phyloP scores from a whole-genome alignment of 2,329 filamentous ascomycete genomes.

The Nigrospora sphaerica region DNA sequence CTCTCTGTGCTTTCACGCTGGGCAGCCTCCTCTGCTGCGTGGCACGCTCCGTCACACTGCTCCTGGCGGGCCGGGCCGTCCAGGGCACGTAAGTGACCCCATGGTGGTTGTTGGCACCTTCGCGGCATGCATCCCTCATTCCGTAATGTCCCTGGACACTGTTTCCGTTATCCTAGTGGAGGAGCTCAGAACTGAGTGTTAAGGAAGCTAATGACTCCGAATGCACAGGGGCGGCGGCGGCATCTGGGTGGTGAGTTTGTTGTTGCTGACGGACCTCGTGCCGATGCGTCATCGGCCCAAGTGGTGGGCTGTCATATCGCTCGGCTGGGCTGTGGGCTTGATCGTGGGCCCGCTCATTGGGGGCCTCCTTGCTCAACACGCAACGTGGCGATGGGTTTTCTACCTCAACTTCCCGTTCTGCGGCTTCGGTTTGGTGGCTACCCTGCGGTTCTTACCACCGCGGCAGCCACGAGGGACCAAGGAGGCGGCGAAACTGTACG shows the following conservation, averaged over 20 bases:
- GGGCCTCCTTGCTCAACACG: slow-evolving; percentile 15
- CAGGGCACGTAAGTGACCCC: slow-evolving; percentile 28
- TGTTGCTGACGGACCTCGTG: slow-evolving; percentile 34
- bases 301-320: slow-evolving; percentile 23
- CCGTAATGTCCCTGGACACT: slow-evolving; percentile 17
- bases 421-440: slow-evolving; percentile 15
- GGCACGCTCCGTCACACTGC: slow-evolving; percentile 15
- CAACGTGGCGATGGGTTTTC: slow-evolving; percentile 37
- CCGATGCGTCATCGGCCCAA: slow-evolving; percentile 36
- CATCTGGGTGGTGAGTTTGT: slow-evolving; percentile 10
- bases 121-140: slow-evolving; percentile 27
- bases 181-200: too few relatives aligned
- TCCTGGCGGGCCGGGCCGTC: slow-evolving; percentile 35
- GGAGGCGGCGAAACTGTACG: slow-evolving; percentile 12
- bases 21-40: slow-evolving; percentile 6
- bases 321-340: slow-evolving; percentile 25
- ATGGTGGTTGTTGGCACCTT: slow-evolving; percentile 9
- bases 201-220: background rate
- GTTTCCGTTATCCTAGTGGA: slow-evolving; percentile 19
- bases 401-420: slow-evolving; percentile 25
- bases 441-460: slow-evolving; percentile 22
- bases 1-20: slow-evolving; percentile 1
- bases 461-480: slow-evolving; percentile 15
- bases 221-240: background rate
- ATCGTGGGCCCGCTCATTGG: slow-evolving; percentile 25